Percentiles rank a stretch among this genome's conserved stretches.
Conservation (phyloP, 192 early-diverging fungal genomes). For the Coemansia sp. region DNA sequence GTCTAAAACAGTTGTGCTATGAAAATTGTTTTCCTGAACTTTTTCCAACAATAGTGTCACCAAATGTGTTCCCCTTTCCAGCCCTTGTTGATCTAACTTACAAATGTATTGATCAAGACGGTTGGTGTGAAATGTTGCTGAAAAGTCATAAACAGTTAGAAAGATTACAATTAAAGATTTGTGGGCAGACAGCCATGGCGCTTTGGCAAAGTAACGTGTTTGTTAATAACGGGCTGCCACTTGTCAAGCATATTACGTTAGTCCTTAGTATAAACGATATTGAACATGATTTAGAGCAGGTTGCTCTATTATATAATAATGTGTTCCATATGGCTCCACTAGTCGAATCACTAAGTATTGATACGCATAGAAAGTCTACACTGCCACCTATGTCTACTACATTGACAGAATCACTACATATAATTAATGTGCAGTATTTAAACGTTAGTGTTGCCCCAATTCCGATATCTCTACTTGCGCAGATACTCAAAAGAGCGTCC, state of each 20-base stretch:
- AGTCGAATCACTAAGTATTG: neutral
- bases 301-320: neutral
- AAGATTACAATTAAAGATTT: neutral
- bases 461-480: neutral
- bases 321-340: neutral
- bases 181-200: neutral
- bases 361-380: neutral
- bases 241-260: neutral
- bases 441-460: neutral
- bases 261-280: neutral
- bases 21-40: neutral
- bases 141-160: neutral
- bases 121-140: neutral
- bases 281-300: neutral
- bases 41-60: neutral
- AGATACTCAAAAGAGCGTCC: neutral
- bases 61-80: neutral
- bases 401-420: neutral
- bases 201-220: neutral
- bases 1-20: neutral
- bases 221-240: conserved; percentile 2
- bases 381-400: neutral
- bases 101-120: neutral
- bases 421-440: neutral
- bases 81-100: neutral